Base-by-base conservation (phyloP, 805 yeast species). In the Diddensiella transvaalensis region DNA sequence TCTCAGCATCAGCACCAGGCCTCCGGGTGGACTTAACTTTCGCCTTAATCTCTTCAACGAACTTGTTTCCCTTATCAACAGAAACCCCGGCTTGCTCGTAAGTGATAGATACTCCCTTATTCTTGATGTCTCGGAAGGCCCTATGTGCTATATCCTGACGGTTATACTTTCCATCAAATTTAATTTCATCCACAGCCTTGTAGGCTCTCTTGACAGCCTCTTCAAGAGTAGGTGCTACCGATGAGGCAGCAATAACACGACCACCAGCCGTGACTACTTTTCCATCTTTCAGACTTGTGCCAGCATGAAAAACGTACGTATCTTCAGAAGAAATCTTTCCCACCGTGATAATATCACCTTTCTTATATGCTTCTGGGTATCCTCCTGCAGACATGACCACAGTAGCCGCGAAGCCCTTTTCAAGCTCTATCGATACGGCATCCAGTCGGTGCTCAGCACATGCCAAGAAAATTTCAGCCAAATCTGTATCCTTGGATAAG, bases 361-460 rank as follows among this genome's bases (percentile, higher is more conserved):
- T 91, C 15, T 69, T 69, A 67, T 95, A 95, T 3, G 80, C 55
- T 60, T 85, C 95, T 6, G 99, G 99, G 67, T 93, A 93, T 2
- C 99, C 99, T 54, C 89, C 96, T 49, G 99, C 98, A 37, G 98
- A 82, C 79, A 91, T 76, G 3, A 93, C 97, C 23, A 93, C 98
- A 4, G 98, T 91, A 23, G 97, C 84, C 40, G 96, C 82, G 38
- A 78, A 79, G 58, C 77, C 68, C 26, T 69, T 66, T 54, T 71
- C 75, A 37, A 71, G 53, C 49, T 60, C 52, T 53, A 86, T 69
- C 29, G 74, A 74, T 41, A 89, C 87, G 24, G 96, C 78, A 63
- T 93, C 99, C 56, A 93, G 78, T 67, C 98, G 78, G 68, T 85
- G 95, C 66, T 91, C 96, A 40, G 93, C 96, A 56, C 95, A 84